Conservation (phyloP, 345 rosid species). For the Carallia pectinifolia region DNA sequence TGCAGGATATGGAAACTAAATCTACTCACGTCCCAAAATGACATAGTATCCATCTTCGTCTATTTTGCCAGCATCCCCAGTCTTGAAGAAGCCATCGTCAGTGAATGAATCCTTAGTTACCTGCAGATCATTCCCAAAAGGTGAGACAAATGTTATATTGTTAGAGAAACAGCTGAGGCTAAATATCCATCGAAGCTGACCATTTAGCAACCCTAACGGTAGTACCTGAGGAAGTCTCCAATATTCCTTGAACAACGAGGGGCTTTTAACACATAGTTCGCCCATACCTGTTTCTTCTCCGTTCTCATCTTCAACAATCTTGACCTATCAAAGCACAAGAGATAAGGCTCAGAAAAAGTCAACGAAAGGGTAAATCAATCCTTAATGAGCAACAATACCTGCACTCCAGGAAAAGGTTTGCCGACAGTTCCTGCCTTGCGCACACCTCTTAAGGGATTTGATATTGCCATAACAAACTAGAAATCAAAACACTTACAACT, state of each 20-base stretch:
- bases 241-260: slow-evolving; percentile 88
- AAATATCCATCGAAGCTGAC: too few relatives aligned
- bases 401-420: slow-evolving; percentile 90
- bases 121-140: slow-evolving; percentile 27
- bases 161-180: neutral
- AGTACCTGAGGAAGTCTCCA: slow-evolving; percentile 93
- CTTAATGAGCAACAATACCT: slow-evolving; percentile 47
- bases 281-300: slow-evolving; percentile 61
- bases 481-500: slow-evolving; percentile 6
- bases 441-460: slow-evolving; percentile 75
- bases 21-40: slow-evolving; percentile 90
- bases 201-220: neutral
- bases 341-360: neutral
- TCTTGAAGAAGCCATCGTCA: slow-evolving; percentile 86
- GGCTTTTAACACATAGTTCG: slow-evolving; percentile 88
- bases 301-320: slow-evolving; percentile 54
- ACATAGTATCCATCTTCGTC: slow-evolving; percentile 85
- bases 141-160: slow-evolving; percentile 1
- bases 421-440: slow-evolving; percentile 97
- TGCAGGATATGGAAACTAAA: slow-evolving; percentile 13
- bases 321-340: slow-evolving; percentile 47
- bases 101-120: slow-evolving; percentile 78
- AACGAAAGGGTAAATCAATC: neutral
- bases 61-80: slow-evolving; percentile 89
- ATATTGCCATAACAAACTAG: slow-evolving; percentile 92